Conservation (phyloP, 768 basidiomycete genomes). For the Lentinula guzmanii region DNA sequence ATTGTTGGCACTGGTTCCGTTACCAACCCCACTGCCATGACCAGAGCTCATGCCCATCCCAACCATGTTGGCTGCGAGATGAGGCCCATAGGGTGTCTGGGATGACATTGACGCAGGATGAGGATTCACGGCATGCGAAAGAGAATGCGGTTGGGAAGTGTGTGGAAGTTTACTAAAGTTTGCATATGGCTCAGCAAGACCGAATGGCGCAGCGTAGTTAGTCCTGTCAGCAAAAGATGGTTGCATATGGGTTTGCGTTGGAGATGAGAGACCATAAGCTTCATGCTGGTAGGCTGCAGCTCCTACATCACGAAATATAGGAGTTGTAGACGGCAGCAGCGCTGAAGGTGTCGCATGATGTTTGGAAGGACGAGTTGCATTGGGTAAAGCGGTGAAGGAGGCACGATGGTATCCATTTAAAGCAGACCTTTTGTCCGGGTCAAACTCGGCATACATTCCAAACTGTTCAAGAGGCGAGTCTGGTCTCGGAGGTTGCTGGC, state of each 20-base stretch:
- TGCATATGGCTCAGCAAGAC: constrained; percentile 28
- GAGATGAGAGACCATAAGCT: constrained; percentile 30
- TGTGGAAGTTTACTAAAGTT: not conserved
- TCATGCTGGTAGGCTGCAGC: constrained; percentile 26
- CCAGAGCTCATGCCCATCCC: not conserved
- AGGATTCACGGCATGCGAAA: not conserved
- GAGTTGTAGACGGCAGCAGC: constrained; percentile 24
- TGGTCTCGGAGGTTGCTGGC: not conserved
- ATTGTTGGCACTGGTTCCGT: constrained; percentile 4
- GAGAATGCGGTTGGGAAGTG: not conserved
- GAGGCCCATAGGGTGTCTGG: constrained; percentile 74
- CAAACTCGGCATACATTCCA: not conserved
- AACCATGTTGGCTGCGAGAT: constrained; percentile 37
- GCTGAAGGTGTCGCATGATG: constrained; percentile 21
- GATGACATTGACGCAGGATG: constrained; percentile 39
- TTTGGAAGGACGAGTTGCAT: constrained; percentile 28
- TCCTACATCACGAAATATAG: constrained; percentile 28
- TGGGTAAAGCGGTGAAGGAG: constrained; percentile 33
- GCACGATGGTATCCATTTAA: constrained; percentile 15
- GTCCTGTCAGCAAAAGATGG: constrained; percentile 21
- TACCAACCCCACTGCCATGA: constrained; percentile 12
- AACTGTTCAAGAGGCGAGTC: not conserved
- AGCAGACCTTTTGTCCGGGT: not conserved
- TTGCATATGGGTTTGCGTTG: constrained; percentile 30
- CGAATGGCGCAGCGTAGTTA: constrained; percentile 25